Evolutionary conservation across 2,329 filamentous ascomycete species (phyloP).

Genomic region (Penicillium sp.): DNA sequence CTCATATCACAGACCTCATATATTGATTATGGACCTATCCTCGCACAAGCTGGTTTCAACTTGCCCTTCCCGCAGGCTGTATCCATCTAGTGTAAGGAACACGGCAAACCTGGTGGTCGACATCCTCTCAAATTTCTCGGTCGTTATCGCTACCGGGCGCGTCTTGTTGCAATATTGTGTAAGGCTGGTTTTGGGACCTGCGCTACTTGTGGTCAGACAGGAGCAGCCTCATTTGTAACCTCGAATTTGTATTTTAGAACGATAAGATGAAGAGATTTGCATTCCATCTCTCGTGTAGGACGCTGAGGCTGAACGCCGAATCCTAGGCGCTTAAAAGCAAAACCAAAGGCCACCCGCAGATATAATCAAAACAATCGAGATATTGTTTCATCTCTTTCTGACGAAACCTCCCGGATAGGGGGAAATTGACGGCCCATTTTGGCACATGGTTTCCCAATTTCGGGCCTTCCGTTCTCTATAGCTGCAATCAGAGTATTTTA

Average conservation of each 20-base stretch:
- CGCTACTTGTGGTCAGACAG: conserved; percentile 7
- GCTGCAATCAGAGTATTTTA: background rate
- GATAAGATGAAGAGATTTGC: background rate
- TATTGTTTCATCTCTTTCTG: background rate
- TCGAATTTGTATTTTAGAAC: conserved; percentile 21
- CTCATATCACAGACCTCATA: conserved; percentile 11
- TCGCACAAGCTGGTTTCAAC: conserved; percentile 10
- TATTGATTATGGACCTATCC: conserved; percentile 11
- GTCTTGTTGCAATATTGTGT: conserved; percentile 8
- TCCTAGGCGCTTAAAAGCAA: background rate
- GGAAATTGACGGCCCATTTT: background rate
- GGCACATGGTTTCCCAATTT: background rate
- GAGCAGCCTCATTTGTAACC: conserved; percentile 11
- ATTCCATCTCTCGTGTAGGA: background rate
- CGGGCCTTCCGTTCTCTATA: background rate
- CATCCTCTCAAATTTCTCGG: background rate
- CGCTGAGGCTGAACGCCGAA: background rate
- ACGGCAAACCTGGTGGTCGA: conserved; percentile 15
- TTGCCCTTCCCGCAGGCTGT: conserved; percentile 15
- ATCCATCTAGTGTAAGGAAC: background rate
- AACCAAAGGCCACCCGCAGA: background rate
- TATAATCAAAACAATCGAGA: background rate
- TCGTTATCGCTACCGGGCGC: conserved; percentile 1
- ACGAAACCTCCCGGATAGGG: background rate
- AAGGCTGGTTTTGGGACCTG: background rate